phyloP scores from a whole-genome alignment of 2,329 filamentous ascomycete genomes.

The Botrytis elliptica region DNA sequence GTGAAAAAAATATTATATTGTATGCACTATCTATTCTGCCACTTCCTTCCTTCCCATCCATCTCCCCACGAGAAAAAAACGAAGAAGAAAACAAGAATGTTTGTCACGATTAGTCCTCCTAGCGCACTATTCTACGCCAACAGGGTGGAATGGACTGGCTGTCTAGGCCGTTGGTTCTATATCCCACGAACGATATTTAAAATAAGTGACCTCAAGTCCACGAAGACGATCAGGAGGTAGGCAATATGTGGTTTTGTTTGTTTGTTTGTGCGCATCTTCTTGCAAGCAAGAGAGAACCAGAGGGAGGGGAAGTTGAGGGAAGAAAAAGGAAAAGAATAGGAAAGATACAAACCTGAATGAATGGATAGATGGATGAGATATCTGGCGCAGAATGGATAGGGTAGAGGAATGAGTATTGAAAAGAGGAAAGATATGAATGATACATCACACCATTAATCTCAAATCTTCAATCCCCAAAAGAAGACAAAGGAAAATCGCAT shows the following conservation, averaged over 20 bases:
- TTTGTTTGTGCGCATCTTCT: not conserved
- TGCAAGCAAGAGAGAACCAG: not conserved
- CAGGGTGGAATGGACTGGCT: constrained; percentile 43
- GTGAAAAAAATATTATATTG: not conserved
- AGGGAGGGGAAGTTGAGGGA: not conserved
- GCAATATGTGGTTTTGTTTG: constrained; percentile 41
- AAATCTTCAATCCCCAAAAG: not conserved
- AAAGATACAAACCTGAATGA: not conserved
- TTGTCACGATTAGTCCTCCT: constrained; percentile 43
- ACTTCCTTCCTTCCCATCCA: not conserved
- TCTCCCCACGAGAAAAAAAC: not conserved
- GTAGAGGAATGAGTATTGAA: not conserved
- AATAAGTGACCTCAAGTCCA: constrained; percentile 42
- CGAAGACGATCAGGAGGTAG: constrained; percentile 41
- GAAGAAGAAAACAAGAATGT: constrained; percentile 27
- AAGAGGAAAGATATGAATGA: not conserved
- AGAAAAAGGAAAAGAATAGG: too few relatives aligned
- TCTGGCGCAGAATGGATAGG: not conserved
- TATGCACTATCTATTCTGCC: not conserved
- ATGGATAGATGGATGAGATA: not conserved
- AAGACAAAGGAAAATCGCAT: not conserved
- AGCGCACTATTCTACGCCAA: constrained; percentile 40
- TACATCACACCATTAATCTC: not conserved
- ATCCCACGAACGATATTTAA: constrained; percentile 42
- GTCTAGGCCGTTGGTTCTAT: constrained; percentile 42